Evolutionary conservation across 1,139 yeast genomes (phyloP).

Genomic region (Geotrichum aggregatum): DNA sequence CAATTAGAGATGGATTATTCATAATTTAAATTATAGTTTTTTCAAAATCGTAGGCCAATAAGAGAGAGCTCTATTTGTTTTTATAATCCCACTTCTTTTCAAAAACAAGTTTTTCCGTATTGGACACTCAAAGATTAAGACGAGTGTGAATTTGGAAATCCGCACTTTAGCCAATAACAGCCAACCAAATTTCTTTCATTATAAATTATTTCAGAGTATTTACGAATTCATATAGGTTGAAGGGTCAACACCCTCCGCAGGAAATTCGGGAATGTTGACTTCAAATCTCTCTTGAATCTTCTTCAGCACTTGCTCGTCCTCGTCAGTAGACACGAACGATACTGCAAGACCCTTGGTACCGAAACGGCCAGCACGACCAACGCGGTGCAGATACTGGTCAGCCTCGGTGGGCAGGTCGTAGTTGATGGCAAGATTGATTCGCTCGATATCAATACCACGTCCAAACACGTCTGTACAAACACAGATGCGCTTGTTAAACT

Average conservation of each 20-base stretch:
- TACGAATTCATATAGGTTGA: conserved; percentile 96
- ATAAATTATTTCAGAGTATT: conserved; percentile 14
- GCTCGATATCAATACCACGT: conserved; percentile 98
- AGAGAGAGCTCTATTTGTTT: not conserved
- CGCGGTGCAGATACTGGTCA: conserved; percentile 97
- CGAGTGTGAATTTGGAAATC: too few relatives aligned
- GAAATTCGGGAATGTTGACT: conserved; percentile 90
- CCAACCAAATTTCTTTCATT: conserved; percentile 8
- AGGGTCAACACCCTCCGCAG: conserved; percentile 97
- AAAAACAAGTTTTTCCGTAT: not conserved
- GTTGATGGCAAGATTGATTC: conserved; percentile 95
- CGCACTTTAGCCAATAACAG: not conserved
- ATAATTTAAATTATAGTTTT: not conserved
- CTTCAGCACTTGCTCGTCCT: conserved; percentile 84
- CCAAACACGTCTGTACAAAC: conserved; percentile 98
- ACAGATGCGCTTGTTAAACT: conserved; percentile 97
- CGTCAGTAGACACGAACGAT: conserved; percentile 80
- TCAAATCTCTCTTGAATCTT: conserved; percentile 97
- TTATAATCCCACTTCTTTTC: not conserved
- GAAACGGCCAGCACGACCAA: conserved; percentile 99
- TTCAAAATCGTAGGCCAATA: not conserved
- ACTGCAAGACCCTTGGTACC: conserved; percentile 98
- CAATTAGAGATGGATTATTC: not conserved
- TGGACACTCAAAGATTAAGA: not conserved
- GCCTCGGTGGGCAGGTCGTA: conserved; percentile 83